Evolutionary conservation across 345 rosid species (phyloP).

Genomic region (Heritiera littoralis): DNA sequence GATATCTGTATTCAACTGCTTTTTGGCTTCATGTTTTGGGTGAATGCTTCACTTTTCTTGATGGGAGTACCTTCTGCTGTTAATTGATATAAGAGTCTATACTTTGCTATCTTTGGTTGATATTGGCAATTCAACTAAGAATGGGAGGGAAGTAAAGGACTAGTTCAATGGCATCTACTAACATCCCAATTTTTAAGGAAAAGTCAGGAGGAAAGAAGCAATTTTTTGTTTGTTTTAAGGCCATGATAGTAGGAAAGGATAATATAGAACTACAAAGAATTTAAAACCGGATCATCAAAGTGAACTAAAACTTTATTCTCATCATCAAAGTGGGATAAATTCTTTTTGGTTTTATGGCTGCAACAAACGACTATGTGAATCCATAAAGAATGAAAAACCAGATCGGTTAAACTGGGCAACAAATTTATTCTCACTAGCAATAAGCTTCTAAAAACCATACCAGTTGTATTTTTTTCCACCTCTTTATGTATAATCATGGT

Average conservation of each 20-base stretch:
- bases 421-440: not conserved
- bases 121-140: not conserved
- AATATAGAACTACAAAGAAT: not conserved
- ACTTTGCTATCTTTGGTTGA: not conserved
- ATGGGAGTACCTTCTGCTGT: not conserved
- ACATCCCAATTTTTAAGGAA: not conserved
- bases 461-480: not conserved
- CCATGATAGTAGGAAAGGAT: not conserved
- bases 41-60: not conserved
- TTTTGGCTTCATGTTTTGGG: slow-evolving; percentile 16
- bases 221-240: not conserved
- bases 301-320: not conserved
- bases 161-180: not conserved
- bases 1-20: slow-evolving; percentile 10
- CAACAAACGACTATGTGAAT: not conserved
- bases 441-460: not conserved
- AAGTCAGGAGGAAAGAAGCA: not conserved
- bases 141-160: not conserved
- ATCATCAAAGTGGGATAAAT: not conserved
- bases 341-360: not conserved
- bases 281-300: not conserved
- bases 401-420: not conserved
- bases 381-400: not conserved
- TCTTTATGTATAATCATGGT: not conserved
- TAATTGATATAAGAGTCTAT: not conserved